phyloP scores from a whole-genome alignment of 139 green algal species.

The Chlorella sorokiniana region DNA sequence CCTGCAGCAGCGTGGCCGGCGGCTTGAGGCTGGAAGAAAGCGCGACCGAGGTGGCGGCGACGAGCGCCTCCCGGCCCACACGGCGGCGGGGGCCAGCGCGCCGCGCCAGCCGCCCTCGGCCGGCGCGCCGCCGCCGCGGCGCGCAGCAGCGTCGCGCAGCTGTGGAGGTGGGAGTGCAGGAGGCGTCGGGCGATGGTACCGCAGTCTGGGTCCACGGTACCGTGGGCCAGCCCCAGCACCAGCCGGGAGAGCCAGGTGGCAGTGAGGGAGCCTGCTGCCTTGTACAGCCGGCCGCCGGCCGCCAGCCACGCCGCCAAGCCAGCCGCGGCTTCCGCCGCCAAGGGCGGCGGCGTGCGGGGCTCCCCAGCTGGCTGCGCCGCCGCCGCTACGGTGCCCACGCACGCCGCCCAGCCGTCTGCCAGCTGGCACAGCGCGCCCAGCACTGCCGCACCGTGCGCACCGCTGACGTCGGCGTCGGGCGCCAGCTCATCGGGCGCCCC shows the following conservation, averaged over 20 bases:
- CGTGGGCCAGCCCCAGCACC: not conserved
- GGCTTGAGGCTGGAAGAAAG: conserved; percentile 26
- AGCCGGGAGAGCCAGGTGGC: conserved; percentile 38
- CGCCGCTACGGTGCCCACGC: not conserved
- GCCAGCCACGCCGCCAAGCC: conserved; percentile 3
- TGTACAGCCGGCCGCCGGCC: conserved; percentile 7
- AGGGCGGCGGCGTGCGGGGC: conserved; percentile 5
- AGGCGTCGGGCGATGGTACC: not conserved
- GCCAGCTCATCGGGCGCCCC: not conserved
- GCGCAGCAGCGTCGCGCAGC: conserved; percentile 6
- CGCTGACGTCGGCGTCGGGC: not conserved
- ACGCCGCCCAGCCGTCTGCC: not conserved
- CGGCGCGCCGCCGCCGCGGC: not conserved
- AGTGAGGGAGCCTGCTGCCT: conserved; percentile 6
- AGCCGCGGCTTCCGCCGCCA: not conserved
- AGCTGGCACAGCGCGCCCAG: conserved; percentile 13
- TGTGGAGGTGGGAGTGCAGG: not conserved
- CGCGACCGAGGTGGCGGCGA: conserved; percentile 29
- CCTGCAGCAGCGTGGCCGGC: conserved; percentile 6
- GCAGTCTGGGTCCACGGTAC: conserved; percentile 14
- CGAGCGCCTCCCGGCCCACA: conserved; percentile 19
- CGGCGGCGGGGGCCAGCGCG: not conserved
- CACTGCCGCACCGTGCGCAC: conserved; percentile 1
- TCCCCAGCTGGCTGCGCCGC: not conserved
- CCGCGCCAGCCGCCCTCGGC: not conserved